These are phyloP conservation scores for Rutidosis leptorrhynchoides DNA, from an alignment of 129 eudicot genomes.

Conservation along the genomic window DNA sequence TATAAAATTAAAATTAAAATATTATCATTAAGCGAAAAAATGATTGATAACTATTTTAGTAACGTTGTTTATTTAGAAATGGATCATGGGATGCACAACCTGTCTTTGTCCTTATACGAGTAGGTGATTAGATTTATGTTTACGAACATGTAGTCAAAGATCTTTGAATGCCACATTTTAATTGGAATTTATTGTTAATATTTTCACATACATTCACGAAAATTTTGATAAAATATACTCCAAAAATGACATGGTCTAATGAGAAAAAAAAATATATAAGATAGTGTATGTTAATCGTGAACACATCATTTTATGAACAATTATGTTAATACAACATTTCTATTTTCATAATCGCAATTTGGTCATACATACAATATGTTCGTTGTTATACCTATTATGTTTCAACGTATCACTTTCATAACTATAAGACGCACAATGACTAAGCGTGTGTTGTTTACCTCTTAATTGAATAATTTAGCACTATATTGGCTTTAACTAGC, in stretches of 20 bases:
- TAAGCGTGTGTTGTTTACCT: too few species aligned
- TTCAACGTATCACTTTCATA: not conserved
- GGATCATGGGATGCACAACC: slow-evolving; percentile 27
- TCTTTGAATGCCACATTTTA: not conserved
- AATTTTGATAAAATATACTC: too few species aligned
- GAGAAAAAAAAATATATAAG: too few species aligned
- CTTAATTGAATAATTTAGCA: too few species aligned
- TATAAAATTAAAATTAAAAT: too few species aligned
- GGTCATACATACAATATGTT: not conserved
- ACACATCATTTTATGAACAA: too few species aligned
- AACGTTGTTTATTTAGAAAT: slow-evolving; percentile 13
- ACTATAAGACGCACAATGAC: not conserved
- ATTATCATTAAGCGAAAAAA: not conserved
- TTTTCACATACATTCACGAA: too few species aligned
- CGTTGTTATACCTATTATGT: not conserved
- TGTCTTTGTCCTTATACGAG: slow-evolving; percentile 26
- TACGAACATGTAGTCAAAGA: slow-evolving; percentile 1
- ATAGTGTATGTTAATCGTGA: too few species aligned
- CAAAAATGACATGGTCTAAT: too few species aligned
- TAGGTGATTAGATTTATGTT: too few species aligned
- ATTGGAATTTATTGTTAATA: not conserved
- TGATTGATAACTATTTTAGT: slow-evolving; percentile 12
- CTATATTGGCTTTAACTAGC: too few species aligned
- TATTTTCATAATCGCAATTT: not conserved
- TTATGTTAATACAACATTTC: too few species aligned